phyloP scores from a whole-genome alignment of 768 basidiomycete species.

The Ramaria rubella region DNA sequence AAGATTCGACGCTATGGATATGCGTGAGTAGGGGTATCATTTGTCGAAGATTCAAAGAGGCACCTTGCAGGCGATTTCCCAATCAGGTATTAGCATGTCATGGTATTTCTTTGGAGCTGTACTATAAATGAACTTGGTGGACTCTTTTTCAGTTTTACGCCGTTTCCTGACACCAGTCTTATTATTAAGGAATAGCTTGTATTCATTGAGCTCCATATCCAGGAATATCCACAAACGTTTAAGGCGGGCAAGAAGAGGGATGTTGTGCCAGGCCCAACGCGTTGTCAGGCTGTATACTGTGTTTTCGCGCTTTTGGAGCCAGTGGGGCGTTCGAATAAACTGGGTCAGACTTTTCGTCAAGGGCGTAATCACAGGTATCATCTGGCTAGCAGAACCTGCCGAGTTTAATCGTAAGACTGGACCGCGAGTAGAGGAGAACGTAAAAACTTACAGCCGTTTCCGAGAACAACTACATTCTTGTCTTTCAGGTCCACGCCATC shows the following conservation, averaged over 20 bases:
- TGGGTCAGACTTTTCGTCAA: conserved; percentile 14
- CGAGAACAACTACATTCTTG: conserved; percentile 20
- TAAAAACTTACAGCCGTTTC: conserved; percentile 19
- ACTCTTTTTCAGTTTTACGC: neutral
- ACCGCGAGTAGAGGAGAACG: neutral
- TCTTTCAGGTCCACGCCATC: conserved; percentile 12
- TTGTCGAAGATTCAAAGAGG: too few species aligned
- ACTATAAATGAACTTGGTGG: conserved; percentile 14
- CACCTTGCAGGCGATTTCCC: conserved; percentile 19
- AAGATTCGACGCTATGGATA: conserved; percentile 17
- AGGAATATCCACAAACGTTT: neutral
- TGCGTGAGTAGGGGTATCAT: neutral
- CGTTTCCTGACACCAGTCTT: neutral
- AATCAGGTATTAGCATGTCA: conserved; percentile 17
- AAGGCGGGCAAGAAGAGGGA: conserved; percentile 3
- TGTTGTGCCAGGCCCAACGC: conserved; percentile 4
- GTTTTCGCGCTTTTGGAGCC: conserved; percentile 7
- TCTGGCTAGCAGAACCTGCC: conserved; percentile 15
- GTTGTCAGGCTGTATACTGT: neutral
- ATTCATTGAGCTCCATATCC: neutral
- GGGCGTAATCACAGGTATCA: conserved; percentile 17
- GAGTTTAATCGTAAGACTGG: neutral
- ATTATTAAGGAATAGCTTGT: neutral
- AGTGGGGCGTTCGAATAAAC: conserved; percentile 17
- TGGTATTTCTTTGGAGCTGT: conserved; percentile 18